Conservation (phyloP, 2,329 filamentous ascomycete species). For the Ceratocystis variospora region DNA sequence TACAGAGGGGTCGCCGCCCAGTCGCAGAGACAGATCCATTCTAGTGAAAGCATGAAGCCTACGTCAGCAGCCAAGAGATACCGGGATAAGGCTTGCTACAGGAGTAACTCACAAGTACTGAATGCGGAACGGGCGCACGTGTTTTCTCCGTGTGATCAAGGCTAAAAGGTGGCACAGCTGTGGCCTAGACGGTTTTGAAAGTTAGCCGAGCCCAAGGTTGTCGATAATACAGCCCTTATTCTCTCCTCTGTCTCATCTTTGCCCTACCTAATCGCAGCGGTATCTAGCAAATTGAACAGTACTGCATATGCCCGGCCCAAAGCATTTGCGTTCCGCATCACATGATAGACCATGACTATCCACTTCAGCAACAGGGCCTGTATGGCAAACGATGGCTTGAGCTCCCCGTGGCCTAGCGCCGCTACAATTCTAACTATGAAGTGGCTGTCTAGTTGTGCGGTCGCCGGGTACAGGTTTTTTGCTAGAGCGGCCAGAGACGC, state of each 20-base stretch:
- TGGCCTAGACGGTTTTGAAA: slow-evolving; percentile 28
- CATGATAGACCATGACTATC: slow-evolving; percentile 63
- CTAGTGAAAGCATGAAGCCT: slow-evolving; percentile 26
- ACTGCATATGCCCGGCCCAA: slow-evolving; percentile 60
- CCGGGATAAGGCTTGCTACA: too few species aligned
- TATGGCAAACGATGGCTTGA: slow-evolving; percentile 56
- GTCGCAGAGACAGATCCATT: slow-evolving; percentile 43
- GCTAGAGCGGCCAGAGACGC: slow-evolving; percentile 54
- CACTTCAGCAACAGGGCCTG: slow-evolving; percentile 63
- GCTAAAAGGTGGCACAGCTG: slow-evolving; percentile 65
- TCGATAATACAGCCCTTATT: not conserved
- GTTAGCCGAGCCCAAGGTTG: not conserved
- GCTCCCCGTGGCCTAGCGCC: slow-evolving; percentile 61
- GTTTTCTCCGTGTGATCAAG: slow-evolving; percentile 63
- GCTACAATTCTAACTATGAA: slow-evolving; percentile 54
- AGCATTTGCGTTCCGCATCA: slow-evolving; percentile 48
- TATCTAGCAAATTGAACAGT: slow-evolving; percentile 70
- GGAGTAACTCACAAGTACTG: slow-evolving; percentile 48
- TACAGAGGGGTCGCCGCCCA: slow-evolving; percentile 59
- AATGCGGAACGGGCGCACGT: slow-evolving; percentile 73
- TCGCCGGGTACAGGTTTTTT: slow-evolving; percentile 62
- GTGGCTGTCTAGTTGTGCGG: slow-evolving; percentile 26
- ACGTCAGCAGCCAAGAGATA: not conserved
- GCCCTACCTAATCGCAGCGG: slow-evolving; percentile 53
- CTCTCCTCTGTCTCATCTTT: not conserved